These are phyloP conservation scores for Ricinus communis DNA, from an alignment of 345 rosid genomes.

Conservation along the genomic window DNA sequence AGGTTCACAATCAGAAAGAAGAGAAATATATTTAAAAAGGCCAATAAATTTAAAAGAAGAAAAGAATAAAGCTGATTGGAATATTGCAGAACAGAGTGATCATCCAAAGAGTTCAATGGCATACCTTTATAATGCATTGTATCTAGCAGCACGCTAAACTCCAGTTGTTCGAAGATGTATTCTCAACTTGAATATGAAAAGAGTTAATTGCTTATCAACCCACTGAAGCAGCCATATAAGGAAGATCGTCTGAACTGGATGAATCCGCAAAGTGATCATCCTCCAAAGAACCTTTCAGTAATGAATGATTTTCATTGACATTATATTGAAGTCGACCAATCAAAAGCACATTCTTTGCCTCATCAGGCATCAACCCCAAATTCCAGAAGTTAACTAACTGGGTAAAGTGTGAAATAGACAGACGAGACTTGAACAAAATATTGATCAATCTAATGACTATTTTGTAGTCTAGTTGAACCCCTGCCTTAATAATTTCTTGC, in stretches of 20 bases:
- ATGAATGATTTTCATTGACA: slow-evolving; percentile 4
- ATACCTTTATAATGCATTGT: neutral
- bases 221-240: slow-evolving; percentile 28
- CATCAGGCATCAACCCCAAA: slow-evolving; percentile 30
- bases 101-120: neutral
- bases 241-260: slow-evolving; percentile 31
- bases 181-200: neutral
- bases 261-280: slow-evolving; percentile 13
- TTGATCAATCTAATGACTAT: slow-evolving; percentile 33
- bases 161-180: slow-evolving; percentile 2
- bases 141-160: neutral
- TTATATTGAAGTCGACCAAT: neutral
- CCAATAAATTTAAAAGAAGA: too few species aligned
- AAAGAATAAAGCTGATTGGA: too few species aligned
- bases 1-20: too few species aligned
- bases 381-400: slow-evolving; percentile 40
- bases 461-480: slow-evolving; percentile 36
- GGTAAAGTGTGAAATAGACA: slow-evolving; percentile 17
- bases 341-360: neutral
- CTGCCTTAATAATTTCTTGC: slow-evolving; percentile 46
- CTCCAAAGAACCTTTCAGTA: slow-evolving; percentile 5
- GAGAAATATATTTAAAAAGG: too few species aligned
- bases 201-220: slow-evolving; percentile 3
- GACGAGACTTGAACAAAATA: slow-evolving; percentile 31
- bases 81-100: neutral